Evolutionary conservation across 2,329 filamentous ascomycete species (phyloP).

Genomic region (Epichloe uncinata): DNA sequence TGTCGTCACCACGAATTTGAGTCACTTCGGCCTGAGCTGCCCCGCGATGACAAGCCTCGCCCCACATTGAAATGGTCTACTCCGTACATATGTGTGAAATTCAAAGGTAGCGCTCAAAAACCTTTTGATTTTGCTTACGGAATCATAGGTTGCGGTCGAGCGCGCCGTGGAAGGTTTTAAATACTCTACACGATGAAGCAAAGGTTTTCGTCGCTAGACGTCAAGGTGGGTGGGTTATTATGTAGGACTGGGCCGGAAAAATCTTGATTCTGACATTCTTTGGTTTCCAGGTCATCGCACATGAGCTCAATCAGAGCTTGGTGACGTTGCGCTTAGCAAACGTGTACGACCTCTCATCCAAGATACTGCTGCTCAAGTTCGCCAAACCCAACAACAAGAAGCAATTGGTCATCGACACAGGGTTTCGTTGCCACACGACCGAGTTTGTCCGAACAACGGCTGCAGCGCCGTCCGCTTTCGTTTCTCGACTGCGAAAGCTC

Average conservation of each 20-base stretch:
- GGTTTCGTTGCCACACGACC: constrained; percentile 91
- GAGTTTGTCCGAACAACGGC: constrained; percentile 81
- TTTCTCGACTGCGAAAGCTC: constrained; percentile 71
- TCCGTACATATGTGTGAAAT: not conserved
- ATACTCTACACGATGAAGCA: constrained; percentile 50
- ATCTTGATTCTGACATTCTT: constrained; percentile 5
- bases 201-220: constrained; percentile 65
- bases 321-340: constrained; percentile 75
- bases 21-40: constrained; percentile 4
- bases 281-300: constrained; percentile 63
- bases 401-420: constrained; percentile 85
- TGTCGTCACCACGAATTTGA: constrained; percentile 4
- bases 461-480: constrained; percentile 71
- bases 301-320: constrained; percentile 72
- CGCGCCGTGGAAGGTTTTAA: not conserved
- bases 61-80: constrained; percentile 1
- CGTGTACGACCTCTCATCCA: constrained; percentile 89
- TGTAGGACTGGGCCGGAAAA: not conserved
- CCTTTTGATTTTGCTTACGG: not conserved
- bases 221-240: constrained; percentile 41
- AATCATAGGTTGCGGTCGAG: too few species aligned
- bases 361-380: constrained; percentile 92
- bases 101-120: not conserved
- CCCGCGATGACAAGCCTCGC: constrained; percentile 5
- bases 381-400: constrained; percentile 79